phyloP scores from a whole-genome alignment of 345 rosid genomes.

The Hypericum perforatum region DNA sequence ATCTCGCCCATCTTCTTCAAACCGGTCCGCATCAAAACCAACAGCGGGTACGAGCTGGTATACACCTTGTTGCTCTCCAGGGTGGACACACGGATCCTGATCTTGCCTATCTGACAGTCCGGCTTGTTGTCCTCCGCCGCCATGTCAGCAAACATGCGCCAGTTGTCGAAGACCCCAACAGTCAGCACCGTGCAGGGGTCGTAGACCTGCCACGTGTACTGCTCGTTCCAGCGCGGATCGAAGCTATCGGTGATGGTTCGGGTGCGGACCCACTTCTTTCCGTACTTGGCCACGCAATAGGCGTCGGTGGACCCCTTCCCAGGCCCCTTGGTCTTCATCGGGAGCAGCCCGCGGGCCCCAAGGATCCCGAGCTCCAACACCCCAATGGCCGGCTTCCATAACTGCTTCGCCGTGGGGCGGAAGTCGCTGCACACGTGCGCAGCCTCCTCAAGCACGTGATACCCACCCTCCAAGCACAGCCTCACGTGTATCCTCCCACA shows the following conservation, averaged over 20 bases:
- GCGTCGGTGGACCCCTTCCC: constrained; percentile 88
- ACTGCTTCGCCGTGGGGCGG: constrained; percentile 91
- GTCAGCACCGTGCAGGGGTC: constrained; percentile 92
- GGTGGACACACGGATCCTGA: constrained; percentile 77
- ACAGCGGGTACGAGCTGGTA: constrained; percentile 68
- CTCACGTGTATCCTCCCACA: constrained; percentile 62
- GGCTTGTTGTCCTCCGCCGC: constrained; percentile 36
- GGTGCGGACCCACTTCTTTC: constrained; percentile 97
- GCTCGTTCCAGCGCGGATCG: constrained; percentile 97
- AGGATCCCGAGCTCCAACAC: constrained; percentile 81
- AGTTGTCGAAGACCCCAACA: constrained; percentile 72
- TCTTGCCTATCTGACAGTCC: constrained; percentile 66
- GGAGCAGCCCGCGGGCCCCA: constrained; percentile 85
- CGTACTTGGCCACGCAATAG: constrained; percentile 90
- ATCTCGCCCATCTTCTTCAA: constrained; percentile 97
- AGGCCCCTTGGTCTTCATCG: constrained; percentile 64
- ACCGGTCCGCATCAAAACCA: constrained; percentile 53
- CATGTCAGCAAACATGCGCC: constrained; percentile 70
- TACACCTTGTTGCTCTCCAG: constrained; percentile 87
- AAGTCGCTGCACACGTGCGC: constrained; percentile 98
- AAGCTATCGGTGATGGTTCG: constrained; percentile 79
- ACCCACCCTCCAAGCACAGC: constrained; percentile 89
- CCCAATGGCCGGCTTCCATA: constrained; percentile 91
- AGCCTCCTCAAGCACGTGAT: constrained; percentile 97
- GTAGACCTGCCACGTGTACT: constrained; percentile 98